These are phyloP conservation scores for Beta lomatogona DNA, from an alignment of 179 eudicot species.

Conservation along the genomic window DNA sequence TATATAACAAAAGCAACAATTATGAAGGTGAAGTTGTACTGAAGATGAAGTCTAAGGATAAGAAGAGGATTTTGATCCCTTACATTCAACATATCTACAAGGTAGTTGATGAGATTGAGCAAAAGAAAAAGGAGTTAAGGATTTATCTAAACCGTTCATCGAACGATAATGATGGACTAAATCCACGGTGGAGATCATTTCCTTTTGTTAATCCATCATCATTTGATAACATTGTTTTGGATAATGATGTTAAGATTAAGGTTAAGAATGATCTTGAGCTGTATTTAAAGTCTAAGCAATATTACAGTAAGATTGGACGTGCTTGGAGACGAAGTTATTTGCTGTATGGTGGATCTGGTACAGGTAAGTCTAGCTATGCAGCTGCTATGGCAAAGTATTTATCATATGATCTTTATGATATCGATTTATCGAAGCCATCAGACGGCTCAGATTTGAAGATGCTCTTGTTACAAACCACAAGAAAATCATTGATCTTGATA, in stretches of 20 bases:
- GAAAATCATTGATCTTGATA: constrained; percentile 63
- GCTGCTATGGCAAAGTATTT: constrained; percentile 69
- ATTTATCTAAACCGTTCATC: constrained; percentile 31
- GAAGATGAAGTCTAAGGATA: constrained; percentile 55
- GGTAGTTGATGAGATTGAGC: constrained; percentile 54
- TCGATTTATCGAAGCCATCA: constrained; percentile 48
- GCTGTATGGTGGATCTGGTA: constrained; percentile 69
- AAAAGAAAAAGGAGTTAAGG: constrained; percentile 48
- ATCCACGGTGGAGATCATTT: constrained; percentile 60
- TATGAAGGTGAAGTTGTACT: constrained; percentile 39
- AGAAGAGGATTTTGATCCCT: constrained; percentile 49
- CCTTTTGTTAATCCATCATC: constrained; percentile 71
- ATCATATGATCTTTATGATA: constrained; percentile 61
- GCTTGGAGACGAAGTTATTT: constrained; percentile 78
- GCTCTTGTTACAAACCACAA: constrained; percentile 55
- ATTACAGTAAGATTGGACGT: constrained; percentile 66
- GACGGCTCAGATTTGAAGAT: constrained; percentile 61
- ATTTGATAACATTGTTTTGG: constrained; percentile 63
- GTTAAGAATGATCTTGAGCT: constrained; percentile 65
- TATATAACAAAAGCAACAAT: constrained; percentile 22
- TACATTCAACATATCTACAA: constrained; percentile 65
- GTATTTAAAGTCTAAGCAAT: constrained; percentile 62
- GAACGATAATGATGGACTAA: constrained; percentile 22
- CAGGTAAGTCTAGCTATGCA: constrained; percentile 81
- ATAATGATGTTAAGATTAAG: constrained; percentile 55